phyloP scores from a whole-genome alignment of 208 protist genomes.

The Wallacemonas sp. region DNA sequence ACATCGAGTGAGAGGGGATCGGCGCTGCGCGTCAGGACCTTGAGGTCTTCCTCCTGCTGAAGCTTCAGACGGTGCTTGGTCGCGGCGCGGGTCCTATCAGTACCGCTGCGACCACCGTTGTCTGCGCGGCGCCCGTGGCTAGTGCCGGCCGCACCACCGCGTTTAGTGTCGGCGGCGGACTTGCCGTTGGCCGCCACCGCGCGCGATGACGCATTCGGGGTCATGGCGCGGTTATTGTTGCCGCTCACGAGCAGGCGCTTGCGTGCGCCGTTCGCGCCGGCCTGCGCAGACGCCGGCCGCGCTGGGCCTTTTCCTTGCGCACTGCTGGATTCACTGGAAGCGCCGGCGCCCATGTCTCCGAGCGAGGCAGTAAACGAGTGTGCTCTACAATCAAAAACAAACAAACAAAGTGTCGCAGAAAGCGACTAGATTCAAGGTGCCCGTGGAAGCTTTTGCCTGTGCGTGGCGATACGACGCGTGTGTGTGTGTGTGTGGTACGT shows the following conservation, averaged over 20 bases:
- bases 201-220: neutral
- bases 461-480: neutral
- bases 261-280: constrained; percentile 7
- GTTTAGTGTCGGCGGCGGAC: neutral
- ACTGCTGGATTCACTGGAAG: constrained; percentile 9
- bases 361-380: no score
- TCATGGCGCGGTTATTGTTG: constrained; percentile 10
- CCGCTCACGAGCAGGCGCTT: constrained; percentile 25
- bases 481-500: neutral
- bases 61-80: constrained; percentile 10
- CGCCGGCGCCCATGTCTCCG: constrained; percentile 34
- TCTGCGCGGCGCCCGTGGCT: neutral
- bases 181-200: neutral
- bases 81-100: neutral
- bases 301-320: neutral
- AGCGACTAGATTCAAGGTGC: neutral
- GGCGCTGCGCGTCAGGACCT: constrained; percentile 35
- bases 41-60: constrained; percentile 35
- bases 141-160: neutral
- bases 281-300: constrained; percentile 1
- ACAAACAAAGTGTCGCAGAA: no score
- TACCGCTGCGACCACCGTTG: neutral
- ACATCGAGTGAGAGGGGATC: constrained; percentile 60
- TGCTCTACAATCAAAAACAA: no score
- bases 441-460: no score